Evolutionary conservation across 441 rosid genomes (phyloP), one percentile per base, ranked within the genome.

Genomic region (Manihot esculenta): DNA sequence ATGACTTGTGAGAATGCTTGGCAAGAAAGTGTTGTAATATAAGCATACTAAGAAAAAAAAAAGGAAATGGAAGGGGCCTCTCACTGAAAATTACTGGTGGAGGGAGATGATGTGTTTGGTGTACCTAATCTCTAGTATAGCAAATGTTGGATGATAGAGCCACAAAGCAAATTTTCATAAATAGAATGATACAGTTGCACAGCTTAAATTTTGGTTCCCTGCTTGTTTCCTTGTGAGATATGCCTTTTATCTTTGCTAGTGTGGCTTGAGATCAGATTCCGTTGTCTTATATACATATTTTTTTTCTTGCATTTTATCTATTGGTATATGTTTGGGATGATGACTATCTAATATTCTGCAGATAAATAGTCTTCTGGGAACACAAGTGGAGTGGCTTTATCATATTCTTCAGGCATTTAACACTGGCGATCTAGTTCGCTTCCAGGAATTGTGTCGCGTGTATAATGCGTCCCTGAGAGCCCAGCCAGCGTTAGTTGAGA

Each of bases 361-460:
- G 99, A 80, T 95, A 78, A 95, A 93, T 77, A 86, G 90, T 78
- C 94, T 95, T 69, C 76, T 84, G 61, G 98, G 95, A 55, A 87
- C 99, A 47, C 84, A 84, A 74, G 97, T 91, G 47, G 93, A 91
- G 82, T 94, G 98, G 98, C 88, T 94, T 44, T 91, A 89, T 91
- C 85, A 87, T 84, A 91, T 95, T 72, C 95, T 95, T 70, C 88
- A 95, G 70, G 97, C 98, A 41, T 95, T 95, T 73, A 95, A 95
- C 78, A 62, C 86, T 6, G 99, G 99, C 48, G 92, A 91, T 82
- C 83, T 95, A 77, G 83, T 83, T 77, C 88, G 88, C 58, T 95
- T 93, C 68, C 94, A 86, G 82, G 91, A 95, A 73, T 74, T 95
- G 69, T 91, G 97, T 56, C 95, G 74, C 24, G 96, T 91, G 66